These are phyloP conservation scores for Gamsiella multidivaricata DNA, from an alignment of 192 early-diverging fungal genomes.

Conservation along the genomic window DNA sequence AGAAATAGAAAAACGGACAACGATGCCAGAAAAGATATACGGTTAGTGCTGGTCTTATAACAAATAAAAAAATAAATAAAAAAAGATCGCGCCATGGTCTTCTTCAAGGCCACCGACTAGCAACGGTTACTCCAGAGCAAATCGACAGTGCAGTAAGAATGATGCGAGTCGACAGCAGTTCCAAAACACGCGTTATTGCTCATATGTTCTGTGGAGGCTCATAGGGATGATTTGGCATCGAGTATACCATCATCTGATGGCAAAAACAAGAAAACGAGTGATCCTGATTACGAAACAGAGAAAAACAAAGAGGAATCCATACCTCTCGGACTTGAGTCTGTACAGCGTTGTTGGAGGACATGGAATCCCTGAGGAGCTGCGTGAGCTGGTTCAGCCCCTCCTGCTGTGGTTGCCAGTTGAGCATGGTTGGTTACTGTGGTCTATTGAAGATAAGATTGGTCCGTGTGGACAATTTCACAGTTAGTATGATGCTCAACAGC, in stretches of 20 bases:
- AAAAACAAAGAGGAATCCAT: conserved; percentile 14
- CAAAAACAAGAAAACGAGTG: not conserved
- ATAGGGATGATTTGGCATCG: no score
- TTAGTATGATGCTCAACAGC: no score
- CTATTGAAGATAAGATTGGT: not conserved
- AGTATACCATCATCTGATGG: conserved; percentile 20
- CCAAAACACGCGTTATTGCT: no score
- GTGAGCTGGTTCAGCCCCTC: conserved; percentile 82
- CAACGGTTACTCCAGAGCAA: no score
- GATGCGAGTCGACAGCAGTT: no score
- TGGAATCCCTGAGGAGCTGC: conserved; percentile 80
- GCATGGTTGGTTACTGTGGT: conserved; percentile 34
- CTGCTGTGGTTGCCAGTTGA: conserved; percentile 81
- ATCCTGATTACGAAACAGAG: no score
- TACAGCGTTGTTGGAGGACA: conserved; percentile 73
- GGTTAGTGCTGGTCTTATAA: not conserved
- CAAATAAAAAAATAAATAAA: not conserved
- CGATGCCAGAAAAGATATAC: not conserved
- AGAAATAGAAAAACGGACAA: conserved; percentile 3
- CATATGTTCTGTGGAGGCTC: no score
- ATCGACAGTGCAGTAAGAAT: no score
- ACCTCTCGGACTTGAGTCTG: conserved; percentile 83
- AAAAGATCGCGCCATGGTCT: not conserved
- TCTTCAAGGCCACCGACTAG: no score
- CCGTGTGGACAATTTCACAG: not conserved